These are phyloP conservation scores for Aureobasidium sp. DNA, from an alignment of 2,329 filamentous ascomycete genomes.

Conservation along the genomic window DNA sequence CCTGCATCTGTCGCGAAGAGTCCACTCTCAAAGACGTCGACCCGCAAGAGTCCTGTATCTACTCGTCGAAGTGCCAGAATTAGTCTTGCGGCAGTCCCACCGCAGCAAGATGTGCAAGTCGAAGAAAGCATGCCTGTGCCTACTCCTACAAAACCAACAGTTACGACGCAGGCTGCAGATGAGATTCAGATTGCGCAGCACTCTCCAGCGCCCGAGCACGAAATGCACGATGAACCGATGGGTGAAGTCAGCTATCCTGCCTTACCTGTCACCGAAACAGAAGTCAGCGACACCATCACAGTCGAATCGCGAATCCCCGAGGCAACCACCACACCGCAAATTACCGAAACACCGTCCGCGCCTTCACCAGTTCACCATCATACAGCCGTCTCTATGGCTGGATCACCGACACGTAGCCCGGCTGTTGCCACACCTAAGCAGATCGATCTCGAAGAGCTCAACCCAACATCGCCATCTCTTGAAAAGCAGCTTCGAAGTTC, in stretches of 20 bases:
- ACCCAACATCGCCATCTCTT: slow-evolving; percentile 22
- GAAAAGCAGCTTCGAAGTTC: slow-evolving; percentile 23
- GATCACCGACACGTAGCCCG: slow-evolving; percentile 1
- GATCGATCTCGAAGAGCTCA: slow-evolving; percentile 18
- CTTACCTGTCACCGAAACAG: background rate
- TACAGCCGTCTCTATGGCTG: background rate
- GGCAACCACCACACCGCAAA: slow-evolving; percentile 7
- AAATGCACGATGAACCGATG: background rate
- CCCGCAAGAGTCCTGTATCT: slow-evolving; percentile 10
- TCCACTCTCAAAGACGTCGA: background rate
- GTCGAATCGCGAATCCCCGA: background rate
- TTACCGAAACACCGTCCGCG: background rate
- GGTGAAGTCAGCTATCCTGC: slow-evolving; percentile 12
- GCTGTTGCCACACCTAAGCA: slow-evolving; percentile 7
- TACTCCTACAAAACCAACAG: background rate
- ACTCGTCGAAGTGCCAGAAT: slow-evolving; percentile 3
- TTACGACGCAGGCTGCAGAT: background rate
- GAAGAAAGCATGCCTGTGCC: background rate
- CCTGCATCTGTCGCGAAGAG: background rate
- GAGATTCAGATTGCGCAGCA: background rate
- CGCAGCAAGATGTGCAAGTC: background rate
- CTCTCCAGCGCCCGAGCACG: background rate
- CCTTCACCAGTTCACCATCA: background rate
- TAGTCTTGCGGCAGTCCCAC: background rate
- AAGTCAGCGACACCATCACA: background rate